Percentiles rank a stretch among this genome's conserved stretches.
These are phyloP conservation scores for Alternaria panax DNA, from an alignment of 2,329 filamentous ascomycete species.

Conservation along the genomic window DNA sequence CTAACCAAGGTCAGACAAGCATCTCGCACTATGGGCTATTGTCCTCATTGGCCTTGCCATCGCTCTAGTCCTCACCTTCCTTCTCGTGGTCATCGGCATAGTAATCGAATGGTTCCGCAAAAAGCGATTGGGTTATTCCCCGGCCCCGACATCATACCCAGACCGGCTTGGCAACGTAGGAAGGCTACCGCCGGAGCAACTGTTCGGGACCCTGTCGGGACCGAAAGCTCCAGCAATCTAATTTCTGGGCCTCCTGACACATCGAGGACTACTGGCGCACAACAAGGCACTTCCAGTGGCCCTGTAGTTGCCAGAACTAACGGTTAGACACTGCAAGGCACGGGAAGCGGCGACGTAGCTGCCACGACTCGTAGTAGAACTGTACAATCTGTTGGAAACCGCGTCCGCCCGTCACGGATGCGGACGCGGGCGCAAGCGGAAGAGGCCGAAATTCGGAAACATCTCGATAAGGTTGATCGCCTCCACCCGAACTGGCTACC, in stretches of 20 bases:
- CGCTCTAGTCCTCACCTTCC: constrained; percentile 76
- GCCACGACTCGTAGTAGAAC: not conserved
- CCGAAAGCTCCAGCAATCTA: constrained; percentile 46
- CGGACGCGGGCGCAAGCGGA: not conserved
- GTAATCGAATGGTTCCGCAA: constrained; percentile 77
- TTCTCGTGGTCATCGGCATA: constrained; percentile 78
- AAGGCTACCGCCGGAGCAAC: constrained; percentile 59
- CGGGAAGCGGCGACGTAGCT: not conserved
- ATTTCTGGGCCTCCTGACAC: not conserved
- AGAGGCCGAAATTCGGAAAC: not conserved
- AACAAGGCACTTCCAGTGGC: not conserved
- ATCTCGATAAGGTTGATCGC: not conserved
- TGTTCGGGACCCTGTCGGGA: constrained; percentile 47
- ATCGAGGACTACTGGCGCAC: not conserved
- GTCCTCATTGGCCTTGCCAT: constrained; percentile 84
- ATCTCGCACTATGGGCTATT: constrained; percentile 76
- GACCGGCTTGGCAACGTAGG: constrained; percentile 58
- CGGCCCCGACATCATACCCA: constrained; percentile 68
- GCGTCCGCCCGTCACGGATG: not conserved
- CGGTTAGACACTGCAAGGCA: not conserved
- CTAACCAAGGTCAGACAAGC: constrained; percentile 53
- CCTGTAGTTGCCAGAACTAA: not conserved
- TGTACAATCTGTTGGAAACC: not conserved
- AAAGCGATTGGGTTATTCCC: constrained; percentile 79
- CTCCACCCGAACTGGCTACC: not conserved